Evolutionary conservation across 257 asterid species (phyloP).

Genomic region (Rhazya stricta): DNA sequence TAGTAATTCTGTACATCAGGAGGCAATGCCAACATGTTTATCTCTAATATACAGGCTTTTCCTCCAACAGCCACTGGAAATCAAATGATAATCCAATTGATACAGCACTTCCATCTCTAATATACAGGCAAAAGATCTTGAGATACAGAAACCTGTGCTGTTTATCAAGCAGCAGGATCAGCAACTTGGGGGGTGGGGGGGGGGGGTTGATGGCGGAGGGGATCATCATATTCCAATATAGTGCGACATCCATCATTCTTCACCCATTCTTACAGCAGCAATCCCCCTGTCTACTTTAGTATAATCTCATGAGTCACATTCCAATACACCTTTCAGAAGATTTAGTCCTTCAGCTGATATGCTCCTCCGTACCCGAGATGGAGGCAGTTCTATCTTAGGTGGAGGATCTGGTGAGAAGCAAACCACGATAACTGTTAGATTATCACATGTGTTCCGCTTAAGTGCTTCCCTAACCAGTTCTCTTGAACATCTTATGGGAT

Average conservation of each 20-base stretch:
- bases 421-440: conserved; percentile 64
- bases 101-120: background rate
- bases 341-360: conserved; percentile 80
- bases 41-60: background rate
- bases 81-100: conserved; percentile 1
- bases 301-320: conserved; percentile 35
- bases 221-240: background rate
- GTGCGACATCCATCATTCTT: background rate
- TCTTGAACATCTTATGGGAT: conserved; percentile 81
- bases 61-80: background rate
- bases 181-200: background rate
- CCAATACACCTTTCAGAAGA: conserved; percentile 75
- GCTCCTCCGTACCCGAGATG: conserved; percentile 56
- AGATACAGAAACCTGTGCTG: background rate
- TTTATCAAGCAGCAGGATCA: conserved; percentile 4
- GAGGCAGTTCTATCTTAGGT: conserved; percentile 52
- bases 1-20: conserved; percentile 3
- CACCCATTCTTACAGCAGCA: background rate
- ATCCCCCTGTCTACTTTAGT: too few species aligned
- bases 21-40: background rate
- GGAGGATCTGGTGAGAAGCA: conserved; percentile 95
- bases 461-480: conserved; percentile 82
- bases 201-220: too few species aligned
- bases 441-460: conserved; percentile 76
- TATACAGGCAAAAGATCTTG: background rate